Conservation (phyloP, 73 alveolate species). For the Stentor roeselii region DNA sequence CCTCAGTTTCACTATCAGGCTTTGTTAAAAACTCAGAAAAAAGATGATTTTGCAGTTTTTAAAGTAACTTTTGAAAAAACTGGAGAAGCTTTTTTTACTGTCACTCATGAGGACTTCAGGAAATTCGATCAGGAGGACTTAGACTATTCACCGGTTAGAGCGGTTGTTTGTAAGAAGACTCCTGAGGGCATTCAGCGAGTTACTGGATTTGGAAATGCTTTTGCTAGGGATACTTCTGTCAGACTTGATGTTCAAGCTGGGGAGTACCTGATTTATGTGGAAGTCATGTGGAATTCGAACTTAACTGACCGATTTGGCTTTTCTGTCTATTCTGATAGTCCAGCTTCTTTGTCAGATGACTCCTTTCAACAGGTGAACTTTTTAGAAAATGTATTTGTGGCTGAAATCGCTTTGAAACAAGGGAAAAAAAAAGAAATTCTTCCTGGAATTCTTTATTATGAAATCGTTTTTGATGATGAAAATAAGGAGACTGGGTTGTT, state of each 20-base stretch:
- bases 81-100: conserved; percentile 18
- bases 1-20: conserved; percentile 28
- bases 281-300: conserved; percentile 43
- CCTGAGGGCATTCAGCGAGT: background rate
- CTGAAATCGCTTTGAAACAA: background rate
- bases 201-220: background rate
- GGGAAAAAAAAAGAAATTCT: background rate
- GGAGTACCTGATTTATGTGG: conserved; percentile 66
- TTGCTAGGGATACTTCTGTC: conserved; percentile 62
- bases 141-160: conserved; percentile 25
- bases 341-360: background rate
- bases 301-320: conserved; percentile 20
- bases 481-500: background rate
- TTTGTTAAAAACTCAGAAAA: conserved; percentile 16
- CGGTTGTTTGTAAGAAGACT: conserved; percentile 14
- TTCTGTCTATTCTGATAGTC: conserved; percentile 21
- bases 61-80: conserved; percentile 30
- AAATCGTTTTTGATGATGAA: background rate
- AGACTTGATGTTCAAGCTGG: conserved; percentile 59
- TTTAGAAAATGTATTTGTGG: background rate
- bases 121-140: conserved; percentile 28
- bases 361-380: background rate
- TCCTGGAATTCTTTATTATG: background rate
- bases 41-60: conserved; percentile 22
- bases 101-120: conserved; percentile 35